Evolutionary conservation across 352 stramenopile genomes (phyloP).

Genomic region (Globisporangium paroecandrum): DNA sequence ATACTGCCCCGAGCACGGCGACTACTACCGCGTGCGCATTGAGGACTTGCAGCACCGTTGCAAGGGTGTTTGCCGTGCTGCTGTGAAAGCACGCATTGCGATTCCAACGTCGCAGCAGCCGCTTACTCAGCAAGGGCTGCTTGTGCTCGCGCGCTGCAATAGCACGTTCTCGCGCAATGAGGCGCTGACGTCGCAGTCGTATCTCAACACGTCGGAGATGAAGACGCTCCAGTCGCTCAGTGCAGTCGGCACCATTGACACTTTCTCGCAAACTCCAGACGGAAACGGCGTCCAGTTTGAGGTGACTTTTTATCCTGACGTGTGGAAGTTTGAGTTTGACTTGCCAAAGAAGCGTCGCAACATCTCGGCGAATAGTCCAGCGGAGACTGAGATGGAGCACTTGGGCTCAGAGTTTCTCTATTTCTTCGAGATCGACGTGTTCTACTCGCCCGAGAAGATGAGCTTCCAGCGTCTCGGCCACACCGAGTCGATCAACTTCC

Average conservation of each 20-base stretch:
- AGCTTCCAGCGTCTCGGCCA: conserved; percentile 63
- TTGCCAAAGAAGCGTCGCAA: conserved; percentile 84
- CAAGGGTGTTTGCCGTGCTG: conserved; percentile 82
- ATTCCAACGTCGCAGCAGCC: conserved; percentile 49
- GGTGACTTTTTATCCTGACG: conserved; percentile 82
- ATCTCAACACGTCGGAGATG: conserved; percentile 56
- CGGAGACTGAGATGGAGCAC: conserved; percentile 36
- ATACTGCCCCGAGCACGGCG: conserved; percentile 84
- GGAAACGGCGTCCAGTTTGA: conserved; percentile 60
- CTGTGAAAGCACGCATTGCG: conserved; percentile 67
- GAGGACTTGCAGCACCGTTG: conserved; percentile 78
- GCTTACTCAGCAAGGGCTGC: conserved; percentile 32
- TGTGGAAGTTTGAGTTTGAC: conserved; percentile 90
- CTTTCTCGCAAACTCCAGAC: conserved; percentile 38
- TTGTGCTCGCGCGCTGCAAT: conserved; percentile 79
- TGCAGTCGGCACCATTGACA: conserved; percentile 58
- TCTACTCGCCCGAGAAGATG: conserved; percentile 58
- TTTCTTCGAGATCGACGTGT: conserved; percentile 86
- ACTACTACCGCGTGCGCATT: conserved; percentile 88
- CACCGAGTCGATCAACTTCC: conserved; percentile 75
- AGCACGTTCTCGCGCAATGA: conserved; percentile 77
- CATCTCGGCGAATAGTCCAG: conserved; percentile 27
- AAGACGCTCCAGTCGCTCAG: conserved; percentile 69
- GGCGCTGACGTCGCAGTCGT: conserved; percentile 42
- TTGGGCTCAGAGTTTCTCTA: conserved; percentile 70